Base-by-base conservation (phyloP, 164 flowering plant species). In the Magnolia kwangsiensis region DNA sequence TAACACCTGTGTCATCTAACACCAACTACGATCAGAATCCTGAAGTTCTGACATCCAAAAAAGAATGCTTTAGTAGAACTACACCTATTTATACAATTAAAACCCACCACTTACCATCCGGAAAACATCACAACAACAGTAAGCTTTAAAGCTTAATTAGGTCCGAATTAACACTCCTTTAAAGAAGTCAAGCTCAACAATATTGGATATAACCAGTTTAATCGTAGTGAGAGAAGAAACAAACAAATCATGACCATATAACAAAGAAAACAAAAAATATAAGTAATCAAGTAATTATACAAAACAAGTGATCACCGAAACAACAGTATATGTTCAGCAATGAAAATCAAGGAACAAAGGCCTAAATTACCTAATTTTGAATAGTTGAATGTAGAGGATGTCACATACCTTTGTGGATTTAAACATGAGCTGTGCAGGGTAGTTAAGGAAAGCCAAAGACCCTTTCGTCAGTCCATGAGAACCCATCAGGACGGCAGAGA, bases 381-480 rank as follows among this genome's bases (percentile, higher is more conserved):
- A 29, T 24, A 9, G 18, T 11, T 24, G 9, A 67, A 29, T 8
- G 16, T 65, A 11, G 23, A 67, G 19, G 23, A 23, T 10, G 19
- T 27, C 45, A 11, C 70, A 67, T 82, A 94, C 98, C 94, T 94
- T 94, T 1, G 98, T 94, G 81, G 98, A 94, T 80, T 94, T 94
- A 83, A 94, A 94, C 98, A 94, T 94, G 75, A 94, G 85, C 77
- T 94, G 98, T 4, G 98, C 98, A 11, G 98, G 98, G 72, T 94
- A 94, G 74, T 92, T 94, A 20, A 94, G 96, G 69, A 84, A 94
- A 71, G 98, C 97, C 80, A 94, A 80, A 16, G 98, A 91, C 16
- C 98, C 98, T 77, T 92, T 94, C 67, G 98, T 94, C 14, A 94
- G 83, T 50, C 98, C 98, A 86, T 90, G 90, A 20, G 98, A 94